Percentiles rank a stretch among this genome's conserved stretches.
phyloP scores from a whole-genome alignment of 106 monocot genomes.

The Allium fistulosum region DNA sequence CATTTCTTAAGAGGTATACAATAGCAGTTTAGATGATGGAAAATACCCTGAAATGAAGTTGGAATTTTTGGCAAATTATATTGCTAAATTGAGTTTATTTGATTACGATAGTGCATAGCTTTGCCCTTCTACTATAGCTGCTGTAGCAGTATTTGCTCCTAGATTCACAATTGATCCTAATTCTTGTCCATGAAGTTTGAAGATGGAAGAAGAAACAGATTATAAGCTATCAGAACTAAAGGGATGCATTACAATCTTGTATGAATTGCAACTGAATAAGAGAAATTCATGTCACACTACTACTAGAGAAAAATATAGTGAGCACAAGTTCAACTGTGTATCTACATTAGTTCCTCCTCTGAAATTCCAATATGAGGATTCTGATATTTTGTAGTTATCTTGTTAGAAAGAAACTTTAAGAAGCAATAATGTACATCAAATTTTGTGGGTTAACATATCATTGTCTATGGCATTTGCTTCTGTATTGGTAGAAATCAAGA shows the following conservation, averaged over 20 bases:
- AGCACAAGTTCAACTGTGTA: conserved; percentile 5
- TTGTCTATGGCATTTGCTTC: too few relatives aligned
- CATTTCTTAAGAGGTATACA: conserved; percentile 52
- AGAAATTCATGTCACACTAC: conserved; percentile 15
- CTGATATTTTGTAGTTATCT: too few relatives aligned
- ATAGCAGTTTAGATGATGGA: conserved; percentile 15
- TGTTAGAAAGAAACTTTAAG: too few relatives aligned
- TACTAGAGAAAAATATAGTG: conserved; percentile 48
- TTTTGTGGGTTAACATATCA: too few relatives aligned
- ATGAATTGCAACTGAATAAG: conserved; percentile 36
- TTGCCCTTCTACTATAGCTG: conserved; percentile 66
- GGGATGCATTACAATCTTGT: conserved; percentile 34
- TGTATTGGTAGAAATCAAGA: too few relatives aligned
- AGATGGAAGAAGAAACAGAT: conserved; percentile 17
- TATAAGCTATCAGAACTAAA: conserved; percentile 39
- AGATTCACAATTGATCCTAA: conserved; percentile 81
- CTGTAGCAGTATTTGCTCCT: conserved; percentile 78
- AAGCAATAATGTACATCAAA: too few relatives aligned
- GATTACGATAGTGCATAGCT: conserved; percentile 71
- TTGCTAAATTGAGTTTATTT: conserved; percentile 80
- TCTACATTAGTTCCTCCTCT: too few relatives aligned
- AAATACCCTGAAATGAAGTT: conserved; percentile 22
- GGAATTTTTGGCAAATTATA: conserved; percentile 68
- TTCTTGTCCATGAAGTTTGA: conserved; percentile 41
- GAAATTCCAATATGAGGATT: too few relatives aligned